Conservation (phyloP, 2,329 filamentous ascomycete genomes). For the Davidsoniella virescens region DNA sequence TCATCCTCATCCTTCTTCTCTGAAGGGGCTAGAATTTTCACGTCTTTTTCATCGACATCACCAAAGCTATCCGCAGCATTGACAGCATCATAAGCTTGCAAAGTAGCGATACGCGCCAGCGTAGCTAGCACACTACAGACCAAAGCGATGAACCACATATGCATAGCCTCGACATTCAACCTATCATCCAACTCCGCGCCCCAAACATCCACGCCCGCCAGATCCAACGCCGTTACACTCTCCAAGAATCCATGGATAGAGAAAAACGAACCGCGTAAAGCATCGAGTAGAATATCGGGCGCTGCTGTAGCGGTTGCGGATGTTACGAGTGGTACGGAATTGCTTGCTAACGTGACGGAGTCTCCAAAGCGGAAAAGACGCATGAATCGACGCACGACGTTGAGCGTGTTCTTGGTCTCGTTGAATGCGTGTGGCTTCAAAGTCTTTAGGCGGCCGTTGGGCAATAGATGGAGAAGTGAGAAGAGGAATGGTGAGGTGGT, state of each 20-base stretch:
- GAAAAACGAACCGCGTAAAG: conserved; percentile 40
- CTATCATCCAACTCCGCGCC: conserved; percentile 28
- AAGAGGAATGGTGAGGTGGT: conserved; percentile 28
- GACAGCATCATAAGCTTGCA: conserved; percentile 22
- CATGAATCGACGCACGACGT: conserved; percentile 42
- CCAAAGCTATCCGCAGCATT: conserved; percentile 7
- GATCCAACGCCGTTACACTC: conserved; percentile 43
- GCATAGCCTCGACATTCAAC: conserved; percentile 43
- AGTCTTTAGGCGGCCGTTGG: conserved; percentile 17
- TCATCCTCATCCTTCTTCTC: conserved; percentile 21
- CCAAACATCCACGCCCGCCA: conserved; percentile 26
- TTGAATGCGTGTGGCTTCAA: conserved; percentile 18
- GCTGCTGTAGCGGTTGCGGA: background rate
- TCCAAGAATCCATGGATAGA: conserved; percentile 55
- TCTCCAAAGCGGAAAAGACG: conserved; percentile 54
- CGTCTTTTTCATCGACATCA: conserved; percentile 7
- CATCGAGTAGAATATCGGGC: conserved; percentile 24
- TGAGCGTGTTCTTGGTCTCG: conserved; percentile 26
- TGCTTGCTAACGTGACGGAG: conserved; percentile 27
- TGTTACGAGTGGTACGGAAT: conserved; percentile 13
- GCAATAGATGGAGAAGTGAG: conserved; percentile 16
- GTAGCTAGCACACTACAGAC: conserved; percentile 31
- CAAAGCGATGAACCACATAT: conserved; percentile 54
- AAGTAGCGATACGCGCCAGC: conserved; percentile 25
- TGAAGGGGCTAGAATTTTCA: conserved; percentile 14